Evolutionary conservation across 768 basidiomycete genomes (phyloP).

Genomic region (Podaxis rugospora): DNA sequence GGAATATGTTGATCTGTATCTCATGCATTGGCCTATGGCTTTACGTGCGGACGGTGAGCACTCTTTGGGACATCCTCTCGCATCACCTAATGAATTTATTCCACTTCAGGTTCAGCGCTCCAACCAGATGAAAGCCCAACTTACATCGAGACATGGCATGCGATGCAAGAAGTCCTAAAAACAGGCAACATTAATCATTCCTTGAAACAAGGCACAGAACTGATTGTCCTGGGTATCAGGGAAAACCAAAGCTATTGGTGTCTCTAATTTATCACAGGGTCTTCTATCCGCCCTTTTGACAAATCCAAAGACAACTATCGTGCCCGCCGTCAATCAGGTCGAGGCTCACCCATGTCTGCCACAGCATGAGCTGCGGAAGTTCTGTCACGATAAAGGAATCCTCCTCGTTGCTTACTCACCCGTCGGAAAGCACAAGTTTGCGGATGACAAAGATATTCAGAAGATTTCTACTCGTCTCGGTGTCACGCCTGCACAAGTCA

Average conservation of each 20-base stretch:
- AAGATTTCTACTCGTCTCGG: neutral
- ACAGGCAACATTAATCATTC: neutral
- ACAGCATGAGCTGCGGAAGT: conserved; percentile 36
- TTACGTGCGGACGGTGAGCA: conserved; percentile 1
- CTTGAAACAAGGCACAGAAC: neutral
- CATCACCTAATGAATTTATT: neutral
- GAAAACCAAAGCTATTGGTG: conserved; percentile 7
- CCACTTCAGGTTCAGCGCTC: conserved; percentile 13
- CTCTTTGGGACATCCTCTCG: neutral
- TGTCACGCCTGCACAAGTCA: conserved; percentile 34
- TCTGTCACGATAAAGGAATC: conserved; percentile 39
- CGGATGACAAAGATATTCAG: conserved; percentile 2
- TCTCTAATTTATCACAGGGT: conserved; percentile 8
- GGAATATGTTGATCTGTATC: conserved; percentile 47
- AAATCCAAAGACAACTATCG: conserved; percentile 4
- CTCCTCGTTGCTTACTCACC: conserved; percentile 44
- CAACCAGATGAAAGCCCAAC: conserved; percentile 9
- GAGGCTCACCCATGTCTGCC: conserved; percentile 45
- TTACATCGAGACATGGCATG: conserved; percentile 9
- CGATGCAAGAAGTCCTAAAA: conserved; percentile 4
- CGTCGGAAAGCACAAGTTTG: conserved; percentile 25
- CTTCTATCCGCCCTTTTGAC: conserved; percentile 1
- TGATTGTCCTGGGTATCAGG: neutral
- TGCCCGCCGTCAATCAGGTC: conserved; percentile 28
- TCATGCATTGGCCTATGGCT: conserved; percentile 27